These are phyloP conservation scores for Eucalyptus curtisii DNA, from an alignment of 345 rosid species.

Conservation along the genomic window DNA sequence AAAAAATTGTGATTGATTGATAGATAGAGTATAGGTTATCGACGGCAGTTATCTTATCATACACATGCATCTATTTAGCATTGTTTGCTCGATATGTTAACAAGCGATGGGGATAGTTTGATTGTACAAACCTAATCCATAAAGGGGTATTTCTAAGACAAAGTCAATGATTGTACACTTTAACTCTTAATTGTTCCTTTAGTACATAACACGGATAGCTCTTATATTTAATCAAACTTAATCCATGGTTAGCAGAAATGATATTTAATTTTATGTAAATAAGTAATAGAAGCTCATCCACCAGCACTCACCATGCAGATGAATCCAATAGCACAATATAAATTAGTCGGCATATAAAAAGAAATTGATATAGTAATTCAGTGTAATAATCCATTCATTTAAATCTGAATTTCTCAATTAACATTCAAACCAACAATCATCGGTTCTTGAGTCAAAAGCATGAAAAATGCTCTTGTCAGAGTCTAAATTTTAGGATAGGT, in stretches of 20 bases:
- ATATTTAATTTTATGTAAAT: not conserved
- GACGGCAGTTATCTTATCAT: not conserved
- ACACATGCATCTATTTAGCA: not conserved
- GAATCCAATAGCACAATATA: not conserved
- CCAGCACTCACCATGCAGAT: fast-evolving
- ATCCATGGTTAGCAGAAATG: not conserved
- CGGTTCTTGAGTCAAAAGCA: fast-evolving
- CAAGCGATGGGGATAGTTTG: not conserved
- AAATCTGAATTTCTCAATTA: not conserved
- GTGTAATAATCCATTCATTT: fast-evolving
- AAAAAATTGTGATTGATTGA: not conserved
- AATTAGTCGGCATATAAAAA: fast-evolving
- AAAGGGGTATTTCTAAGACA: not conserved
- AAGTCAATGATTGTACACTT: not conserved
- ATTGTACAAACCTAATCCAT: not conserved
- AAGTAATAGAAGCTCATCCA: not conserved
- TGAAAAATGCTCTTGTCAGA: not conserved
- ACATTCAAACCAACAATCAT: not conserved
- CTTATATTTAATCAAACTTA: not conserved
- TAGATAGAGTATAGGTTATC: not conserved
- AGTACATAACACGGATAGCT: not conserved
- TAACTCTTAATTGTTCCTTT: not conserved
- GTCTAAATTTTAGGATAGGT: not conserved
- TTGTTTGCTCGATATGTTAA: not conserved
- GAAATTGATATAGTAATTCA: fast-evolving